These are phyloP conservation scores for Leucocoprinus birnbaumii DNA, from an alignment of 768 basidiomycete genomes.

Conservation along the genomic window DNA sequence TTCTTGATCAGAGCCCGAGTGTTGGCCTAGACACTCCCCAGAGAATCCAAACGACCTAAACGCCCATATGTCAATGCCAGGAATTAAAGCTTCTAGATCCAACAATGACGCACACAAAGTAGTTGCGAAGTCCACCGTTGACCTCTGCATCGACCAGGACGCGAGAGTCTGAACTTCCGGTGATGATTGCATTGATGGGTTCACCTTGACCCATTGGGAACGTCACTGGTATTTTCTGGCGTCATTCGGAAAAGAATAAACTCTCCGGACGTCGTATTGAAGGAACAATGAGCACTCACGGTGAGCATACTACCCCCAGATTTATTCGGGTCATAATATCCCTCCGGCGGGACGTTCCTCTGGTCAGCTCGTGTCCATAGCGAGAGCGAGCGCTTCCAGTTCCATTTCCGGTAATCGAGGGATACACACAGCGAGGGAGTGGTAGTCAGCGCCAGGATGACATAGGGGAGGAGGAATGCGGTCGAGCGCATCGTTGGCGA, in stretches of 20 bases:
- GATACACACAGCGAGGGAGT: constrained; percentile 17
- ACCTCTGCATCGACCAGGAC: constrained; percentile 59
- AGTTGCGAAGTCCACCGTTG: constrained; percentile 79
- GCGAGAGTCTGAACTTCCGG: constrained; percentile 65
- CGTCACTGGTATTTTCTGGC: constrained; percentile 51
- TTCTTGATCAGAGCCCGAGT: constrained; percentile 60
- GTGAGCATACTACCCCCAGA: constrained; percentile 71
- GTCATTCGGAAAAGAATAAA: background rate
- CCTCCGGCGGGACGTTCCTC: constrained; percentile 43
- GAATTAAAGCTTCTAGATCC: background rate
- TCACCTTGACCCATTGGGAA: constrained; percentile 77
- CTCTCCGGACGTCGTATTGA: background rate
- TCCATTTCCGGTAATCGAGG: constrained; percentile 13
- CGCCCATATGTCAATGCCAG: background rate
- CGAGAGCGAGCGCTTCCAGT: constrained; percentile 14
- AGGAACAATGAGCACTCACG: constrained; percentile 35
- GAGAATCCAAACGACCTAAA: constrained; percentile 68
- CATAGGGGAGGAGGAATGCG: constrained; percentile 4
- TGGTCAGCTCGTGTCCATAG: background rate
- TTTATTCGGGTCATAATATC: constrained; percentile 56
- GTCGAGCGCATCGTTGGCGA: constrained; percentile 16
- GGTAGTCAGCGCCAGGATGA: constrained; percentile 18
- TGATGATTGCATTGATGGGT: constrained; percentile 82
- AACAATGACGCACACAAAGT: constrained; percentile 59
- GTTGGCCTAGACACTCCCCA: constrained; percentile 83